Evolutionary conservation across 495 filamentous ascomycete species (phyloP).

Genomic region (Penicillium cinerascens): DNA sequence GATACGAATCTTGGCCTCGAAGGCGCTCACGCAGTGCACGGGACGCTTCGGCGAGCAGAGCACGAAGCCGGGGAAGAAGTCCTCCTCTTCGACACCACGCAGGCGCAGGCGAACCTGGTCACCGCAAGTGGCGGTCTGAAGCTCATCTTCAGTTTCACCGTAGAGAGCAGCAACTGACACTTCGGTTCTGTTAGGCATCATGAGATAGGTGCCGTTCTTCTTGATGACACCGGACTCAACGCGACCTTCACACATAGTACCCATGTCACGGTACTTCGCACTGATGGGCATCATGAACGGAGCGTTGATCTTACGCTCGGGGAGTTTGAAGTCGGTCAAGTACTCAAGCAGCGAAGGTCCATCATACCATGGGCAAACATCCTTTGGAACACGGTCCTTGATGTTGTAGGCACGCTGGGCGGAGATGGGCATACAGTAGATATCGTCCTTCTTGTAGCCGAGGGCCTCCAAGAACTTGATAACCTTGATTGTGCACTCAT

Average conservation of each 20-base stretch:
- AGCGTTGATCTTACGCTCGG: conserved; percentile 94
- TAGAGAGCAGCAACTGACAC: conserved; percentile 80
- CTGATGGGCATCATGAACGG: conserved; percentile 99
- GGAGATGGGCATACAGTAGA: conserved; percentile 94
- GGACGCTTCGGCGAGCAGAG: conserved; percentile 88
- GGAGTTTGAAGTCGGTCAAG: conserved; percentile 81
- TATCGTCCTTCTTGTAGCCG: conserved; percentile 90
- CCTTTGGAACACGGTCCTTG: conserved; percentile 79
- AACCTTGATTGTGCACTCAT: conserved; percentile 89
- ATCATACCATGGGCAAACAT: conserved; percentile 76
- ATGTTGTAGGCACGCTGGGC: conserved; percentile 81
- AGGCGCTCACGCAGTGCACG: conserved; percentile 83
- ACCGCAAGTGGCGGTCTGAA: conserved; percentile 73
- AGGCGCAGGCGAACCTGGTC: conserved; percentile 93
- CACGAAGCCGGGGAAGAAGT: conserved; percentile 94
- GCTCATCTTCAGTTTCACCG: conserved; percentile 94
- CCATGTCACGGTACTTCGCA: conserved; percentile 95
- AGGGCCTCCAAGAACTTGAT: conserved; percentile 81
- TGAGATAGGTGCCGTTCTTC: conserved; percentile 74
- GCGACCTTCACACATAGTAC: conserved; percentile 95
- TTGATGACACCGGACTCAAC: conserved; percentile 90
- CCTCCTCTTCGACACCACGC: conserved; percentile 94
- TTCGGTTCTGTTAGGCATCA: conserved; percentile 92
- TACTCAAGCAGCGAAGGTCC: conserved; percentile 95
- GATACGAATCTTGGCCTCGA: conserved; percentile 94